Evolutionary conservation across 371 early-diverging fungal species (phyloP), one percentile per base, ranked within the genome.

Genomic region (Sporodiniella umbellata): DNA sequence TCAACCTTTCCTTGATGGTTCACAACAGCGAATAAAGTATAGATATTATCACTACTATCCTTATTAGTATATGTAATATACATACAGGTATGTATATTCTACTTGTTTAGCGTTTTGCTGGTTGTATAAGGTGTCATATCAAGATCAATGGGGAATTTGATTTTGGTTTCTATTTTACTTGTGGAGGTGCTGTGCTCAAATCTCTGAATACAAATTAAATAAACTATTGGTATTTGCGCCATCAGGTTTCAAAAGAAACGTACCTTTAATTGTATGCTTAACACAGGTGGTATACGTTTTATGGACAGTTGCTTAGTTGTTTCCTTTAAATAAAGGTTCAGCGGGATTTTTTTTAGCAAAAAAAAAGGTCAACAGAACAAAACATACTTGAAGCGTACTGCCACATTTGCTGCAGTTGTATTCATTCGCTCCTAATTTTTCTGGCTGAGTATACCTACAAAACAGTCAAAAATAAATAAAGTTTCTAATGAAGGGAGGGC

Each of bases 71-170:
- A 25, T 31, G 22, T 15, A 14, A 11, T 10, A 46, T 42, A 15
- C 23, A 43, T 51, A 8, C 3, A 18, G 4, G 31, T 22, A 33
- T 49, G 14, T 28, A 53, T 0, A 67, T n/a, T 69, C 5, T 71
- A 60, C 64, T 31, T 51, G 30, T 51, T 43, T n/a, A 53, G 59
- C 17, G 51, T 64, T 33, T 59, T 61, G 15, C 49, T 54, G 0
- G 92, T 80, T 4, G 94, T 94, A 57, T 89, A 95, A 8, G 89
- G 91, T 2, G 92, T 88, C 89, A 97, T 88, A 65, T 95, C 93
- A n/a, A 97, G 66, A 28, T 88, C 84, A n/a, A 79, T 70, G 10
- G 96, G 95, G 30, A 97, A 81, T 31, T 80, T 73, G 40, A 97
- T 89, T 58, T 81, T 84, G 2, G 93, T 84, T 42, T 96, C 95